These are phyloP conservation scores for Hypoxylon perforatum DNA, from an alignment of 495 filamentous ascomycete genomes.

Conservation along the genomic window DNA sequence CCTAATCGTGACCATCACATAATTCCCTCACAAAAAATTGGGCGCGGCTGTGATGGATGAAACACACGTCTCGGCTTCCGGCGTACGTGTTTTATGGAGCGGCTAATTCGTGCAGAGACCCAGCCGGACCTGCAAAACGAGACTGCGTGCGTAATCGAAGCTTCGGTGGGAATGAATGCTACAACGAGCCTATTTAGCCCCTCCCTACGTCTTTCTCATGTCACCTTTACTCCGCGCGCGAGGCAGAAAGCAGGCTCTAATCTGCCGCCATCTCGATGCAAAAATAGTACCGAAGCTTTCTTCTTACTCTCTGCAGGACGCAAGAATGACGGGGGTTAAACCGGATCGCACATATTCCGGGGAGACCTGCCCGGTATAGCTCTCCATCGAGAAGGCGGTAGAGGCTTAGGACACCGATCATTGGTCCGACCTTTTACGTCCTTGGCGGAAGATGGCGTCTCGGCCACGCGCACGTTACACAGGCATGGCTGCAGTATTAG, in stretches of 20 bases:
- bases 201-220: not conserved
- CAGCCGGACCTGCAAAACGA: constrained; percentile 7
- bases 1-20: not conserved
- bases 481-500: constrained; percentile 12
- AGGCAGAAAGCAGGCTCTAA: not conserved
- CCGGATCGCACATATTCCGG: constrained; percentile 5
- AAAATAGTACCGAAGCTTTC: not conserved
- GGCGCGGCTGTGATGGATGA: constrained; percentile 31
- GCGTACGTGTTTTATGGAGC: constrained; percentile 8
- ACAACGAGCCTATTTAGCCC: not conserved
- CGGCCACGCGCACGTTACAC: constrained; percentile 11
- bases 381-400: constrained; percentile 3
- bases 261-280: constrained; percentile 13
- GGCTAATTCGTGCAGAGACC: not conserved
- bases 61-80: constrained; percentile 36
- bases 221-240: not conserved
- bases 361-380: constrained; percentile 9
- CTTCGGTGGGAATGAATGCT: not conserved
- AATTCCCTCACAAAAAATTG: constrained; percentile 10
- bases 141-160: not conserved
- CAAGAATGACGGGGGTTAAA: constrained; percentile 1
- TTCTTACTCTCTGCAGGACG: not conserved
- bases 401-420: not conserved
- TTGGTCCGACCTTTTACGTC: not conserved
- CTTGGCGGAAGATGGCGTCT: not conserved